Evolutionary conservation across 805 yeast species (phyloP), one percentile per base, ranked within the genome.

Genomic region (Yarrowia sp.): DNA sequence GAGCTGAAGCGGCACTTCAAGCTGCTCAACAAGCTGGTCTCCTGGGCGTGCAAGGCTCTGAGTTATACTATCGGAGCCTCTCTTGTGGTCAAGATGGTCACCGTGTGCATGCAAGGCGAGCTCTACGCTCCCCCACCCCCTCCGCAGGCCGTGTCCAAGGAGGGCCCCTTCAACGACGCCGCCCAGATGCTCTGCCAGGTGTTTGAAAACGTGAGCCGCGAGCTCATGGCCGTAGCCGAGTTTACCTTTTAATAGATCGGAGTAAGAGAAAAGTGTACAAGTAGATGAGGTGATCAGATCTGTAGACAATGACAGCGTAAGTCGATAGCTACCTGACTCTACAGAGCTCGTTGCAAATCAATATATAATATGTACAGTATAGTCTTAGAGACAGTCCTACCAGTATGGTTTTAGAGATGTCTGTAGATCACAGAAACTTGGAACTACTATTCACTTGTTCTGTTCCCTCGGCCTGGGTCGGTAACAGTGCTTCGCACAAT

Each of bases 91-190:
- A 56, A 55, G 66, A 36, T 56, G 46, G 26, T 67, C 16, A 55
- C 58, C 14, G 43, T 22, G n/a, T 42, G 61, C 19, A 32, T 64
- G n/a, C 49, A 50, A 36, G 61, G 46, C n/a, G 22, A 40, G 22
- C 12, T 52, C 40, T 65, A 65, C 22, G 64, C 63, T 43, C 50
- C 59, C 10, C 45, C 59, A 8, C 59, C 63, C 8, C 52, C 40
- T 4, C 32, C 67, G 1, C 49, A 36, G 22, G 35, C 11, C 11
- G 41, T 45, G 50, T n/a, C 64, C 38, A 58, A 58, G 32, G 65
- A 45, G 5, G 38, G 40, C 2, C 19, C 35, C 2, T 12, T 59
- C 35, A 59, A 59, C 15, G 65, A 45, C 10, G 65, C 42, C 12
- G 52, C 52, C 0, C 4, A 2, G 14, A 16, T 45, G 41, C 36